These are phyloP conservation scores for Diaporthe sp. DNA, from an alignment of 2,329 filamentous ascomycete species.

Conservation along the genomic window DNA sequence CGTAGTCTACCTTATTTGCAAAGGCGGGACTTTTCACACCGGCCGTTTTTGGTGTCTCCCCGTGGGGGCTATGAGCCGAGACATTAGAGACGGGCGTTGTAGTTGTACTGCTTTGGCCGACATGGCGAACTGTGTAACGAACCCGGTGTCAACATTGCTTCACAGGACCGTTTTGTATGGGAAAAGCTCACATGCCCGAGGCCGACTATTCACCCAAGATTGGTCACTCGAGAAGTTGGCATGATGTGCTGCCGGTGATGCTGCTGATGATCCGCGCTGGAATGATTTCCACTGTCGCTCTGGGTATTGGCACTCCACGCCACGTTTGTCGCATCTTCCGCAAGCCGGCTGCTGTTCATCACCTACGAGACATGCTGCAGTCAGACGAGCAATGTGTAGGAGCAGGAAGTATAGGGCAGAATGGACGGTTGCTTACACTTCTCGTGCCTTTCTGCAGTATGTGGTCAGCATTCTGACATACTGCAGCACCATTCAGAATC, in stretches of 20 bases:
- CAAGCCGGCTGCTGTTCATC: neutral
- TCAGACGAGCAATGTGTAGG: neutral
- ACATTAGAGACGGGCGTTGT: neutral
- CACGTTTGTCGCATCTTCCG: constrained; percentile 15
- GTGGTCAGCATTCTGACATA: neutral
- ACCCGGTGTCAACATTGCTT: neutral
- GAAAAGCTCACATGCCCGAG: neutral
- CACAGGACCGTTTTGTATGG: neutral
- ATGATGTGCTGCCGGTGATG: neutral
- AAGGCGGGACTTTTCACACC: neutral
- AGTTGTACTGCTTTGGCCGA: neutral
- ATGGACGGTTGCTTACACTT: neutral
- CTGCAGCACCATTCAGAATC: neutral
- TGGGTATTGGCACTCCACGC: neutral
- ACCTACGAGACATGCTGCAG: neutral
- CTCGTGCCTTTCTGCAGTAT: constrained; percentile 4
- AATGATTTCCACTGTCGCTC: constrained; percentile 4
- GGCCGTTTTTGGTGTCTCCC: neutral
- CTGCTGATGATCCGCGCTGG: neutral
- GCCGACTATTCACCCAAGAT: constrained; percentile 10
- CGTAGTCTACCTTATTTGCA: neutral
- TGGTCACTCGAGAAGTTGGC: constrained; percentile 4
- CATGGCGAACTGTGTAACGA: neutral
- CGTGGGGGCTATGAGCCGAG: neutral
- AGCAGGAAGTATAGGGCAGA: neutral